A percentile compares a stretch with the other conserved stretches of the same genome.
Conservation (phyloP, 345 rosid genomes). For the Cardamine chenopodiifolia region DNA sequence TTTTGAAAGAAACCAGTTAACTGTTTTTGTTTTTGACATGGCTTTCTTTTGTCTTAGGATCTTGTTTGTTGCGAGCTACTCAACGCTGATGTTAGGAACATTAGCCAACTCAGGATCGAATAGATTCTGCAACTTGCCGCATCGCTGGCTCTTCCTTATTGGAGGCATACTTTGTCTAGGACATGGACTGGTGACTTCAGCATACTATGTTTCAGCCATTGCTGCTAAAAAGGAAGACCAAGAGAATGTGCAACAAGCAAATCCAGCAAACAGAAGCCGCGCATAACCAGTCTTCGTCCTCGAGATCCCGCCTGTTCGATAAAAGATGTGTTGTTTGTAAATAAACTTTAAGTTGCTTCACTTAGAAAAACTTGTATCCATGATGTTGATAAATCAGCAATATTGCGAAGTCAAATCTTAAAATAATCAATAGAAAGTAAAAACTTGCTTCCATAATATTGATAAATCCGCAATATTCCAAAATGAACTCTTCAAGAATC, state of each 20-base stretch:
- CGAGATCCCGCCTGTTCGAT: background rate
- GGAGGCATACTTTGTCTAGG: conserved; percentile 76
- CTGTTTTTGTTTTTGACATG: too few relatives aligned
- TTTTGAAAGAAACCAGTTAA: background rate
- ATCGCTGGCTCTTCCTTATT: conserved; percentile 54
- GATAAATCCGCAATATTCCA: conserved; percentile 35
- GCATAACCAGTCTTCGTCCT: conserved; percentile 20
- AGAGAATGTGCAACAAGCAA: conserved; percentile 23
- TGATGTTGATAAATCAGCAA: conserved; percentile 20
- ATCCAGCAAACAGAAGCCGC: background rate
- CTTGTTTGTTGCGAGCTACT: conserved; percentile 56
- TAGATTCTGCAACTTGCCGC: conserved; percentile 55
- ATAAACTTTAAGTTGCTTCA: background rate
- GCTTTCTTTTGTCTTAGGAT: conserved; percentile 50
- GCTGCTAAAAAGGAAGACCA: conserved; percentile 57
- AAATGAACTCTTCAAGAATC: conserved; percentile 24
- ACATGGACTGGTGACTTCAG: conserved; percentile 67
- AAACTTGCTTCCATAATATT: conserved; percentile 2
- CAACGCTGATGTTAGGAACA: conserved; percentile 65
- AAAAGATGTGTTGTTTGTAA: background rate
- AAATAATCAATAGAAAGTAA: conserved; percentile 11
- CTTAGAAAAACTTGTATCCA: conserved; percentile 7
- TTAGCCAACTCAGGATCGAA: conserved; percentile 62
- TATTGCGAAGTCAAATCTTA: conserved; percentile 21
- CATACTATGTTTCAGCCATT: conserved; percentile 74